Conservation (phyloP, 202 grass and related monocot species). For the Setaria viridis region DNA sequence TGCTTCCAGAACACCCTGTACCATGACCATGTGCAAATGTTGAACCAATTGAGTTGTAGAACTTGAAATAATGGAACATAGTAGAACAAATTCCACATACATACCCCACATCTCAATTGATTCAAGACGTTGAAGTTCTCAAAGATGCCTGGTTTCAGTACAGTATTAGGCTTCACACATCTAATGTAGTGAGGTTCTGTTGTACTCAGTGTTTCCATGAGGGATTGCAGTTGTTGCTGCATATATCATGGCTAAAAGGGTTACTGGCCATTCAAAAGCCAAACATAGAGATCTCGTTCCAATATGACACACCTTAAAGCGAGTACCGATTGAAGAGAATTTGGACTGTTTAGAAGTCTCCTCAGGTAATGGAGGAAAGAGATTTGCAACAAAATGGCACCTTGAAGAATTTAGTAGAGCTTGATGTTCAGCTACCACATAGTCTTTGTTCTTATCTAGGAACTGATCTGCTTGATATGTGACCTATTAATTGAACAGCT, state of each 20-base stretch:
- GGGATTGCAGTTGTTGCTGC: constrained; percentile 98
- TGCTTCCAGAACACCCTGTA: constrained; percentile 95
- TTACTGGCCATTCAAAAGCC: constrained; percentile 41
- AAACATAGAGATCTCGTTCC: constrained; percentile 50
- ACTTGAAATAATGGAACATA: constrained; percentile 19
- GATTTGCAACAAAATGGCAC: constrained; percentile 88
- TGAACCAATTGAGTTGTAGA: background rate
- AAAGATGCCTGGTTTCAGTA: constrained; percentile 89
- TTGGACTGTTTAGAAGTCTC: constrained; percentile 96
- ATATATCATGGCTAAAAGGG: constrained; percentile 41
- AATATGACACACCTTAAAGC: constrained; percentile 87
- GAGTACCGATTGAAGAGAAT: constrained; percentile 95
- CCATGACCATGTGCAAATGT: constrained; percentile 31
- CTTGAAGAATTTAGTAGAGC: constrained; percentile 87
- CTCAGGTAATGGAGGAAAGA: constrained; percentile 86
- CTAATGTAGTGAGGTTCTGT: constrained; percentile 98
- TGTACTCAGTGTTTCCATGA: constrained; percentile 92
- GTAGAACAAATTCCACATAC: constrained; percentile 31
- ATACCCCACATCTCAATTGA: constrained; percentile 94
- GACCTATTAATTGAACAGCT: constrained; percentile 59
- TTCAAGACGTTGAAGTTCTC: constrained; percentile 91
- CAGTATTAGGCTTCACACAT: constrained; percentile 94
- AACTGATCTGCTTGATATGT: constrained; percentile 92
- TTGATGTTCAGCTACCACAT: constrained; percentile 97
- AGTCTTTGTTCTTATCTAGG: constrained; percentile 99